phyloP scores from a whole-genome alignment of 208 protist species.

The Wallacemonas rigidus region DNA sequence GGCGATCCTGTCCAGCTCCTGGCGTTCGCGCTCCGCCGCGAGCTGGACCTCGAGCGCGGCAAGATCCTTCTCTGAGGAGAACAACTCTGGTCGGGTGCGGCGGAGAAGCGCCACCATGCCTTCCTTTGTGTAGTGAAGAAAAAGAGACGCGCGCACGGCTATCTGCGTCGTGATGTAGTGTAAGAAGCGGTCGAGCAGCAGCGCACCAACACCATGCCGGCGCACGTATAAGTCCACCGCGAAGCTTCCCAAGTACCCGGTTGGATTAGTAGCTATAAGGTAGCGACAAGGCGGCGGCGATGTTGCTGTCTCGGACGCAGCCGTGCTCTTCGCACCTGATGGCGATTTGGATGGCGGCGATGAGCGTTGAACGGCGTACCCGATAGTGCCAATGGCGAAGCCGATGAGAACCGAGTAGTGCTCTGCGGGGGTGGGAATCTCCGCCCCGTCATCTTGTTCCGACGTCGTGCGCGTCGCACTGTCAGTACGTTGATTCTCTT shows the following conservation, averaged over 20 bases:
- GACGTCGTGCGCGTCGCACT: too few species aligned
- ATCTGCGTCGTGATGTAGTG: conserved; percentile 52
- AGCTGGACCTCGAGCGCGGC: conserved; percentile 12
- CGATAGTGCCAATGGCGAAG: conserved; percentile 60
- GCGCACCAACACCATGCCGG: conserved; percentile 54
- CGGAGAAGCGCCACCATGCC: conserved; percentile 29
- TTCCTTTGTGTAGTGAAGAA: conserved; percentile 54
- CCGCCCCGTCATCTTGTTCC: not conserved
- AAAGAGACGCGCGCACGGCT: conserved; percentile 49
- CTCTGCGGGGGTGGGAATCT: not conserved
- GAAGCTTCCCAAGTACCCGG: conserved; percentile 71
- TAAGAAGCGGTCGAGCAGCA: conserved; percentile 56
- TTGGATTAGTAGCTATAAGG: conserved; percentile 63
- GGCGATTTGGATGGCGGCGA: not conserved
- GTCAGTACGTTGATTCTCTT: not conserved
- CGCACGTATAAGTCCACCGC: conserved; percentile 57
- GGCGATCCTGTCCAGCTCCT: conserved; percentile 13
- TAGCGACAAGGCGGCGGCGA: not conserved
- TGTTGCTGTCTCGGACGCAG: not conserved
- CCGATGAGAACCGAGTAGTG: conserved; percentile 53
- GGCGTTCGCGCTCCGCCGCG: not conserved
- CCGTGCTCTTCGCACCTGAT: not conserved
- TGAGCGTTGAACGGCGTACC: conserved; percentile 30
- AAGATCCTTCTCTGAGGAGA: conserved; percentile 18
- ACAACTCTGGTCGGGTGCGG: conserved; percentile 13